Evolutionary conservation across 257 asterid genomes (phyloP).

Genomic region (Plantago major): DNA sequence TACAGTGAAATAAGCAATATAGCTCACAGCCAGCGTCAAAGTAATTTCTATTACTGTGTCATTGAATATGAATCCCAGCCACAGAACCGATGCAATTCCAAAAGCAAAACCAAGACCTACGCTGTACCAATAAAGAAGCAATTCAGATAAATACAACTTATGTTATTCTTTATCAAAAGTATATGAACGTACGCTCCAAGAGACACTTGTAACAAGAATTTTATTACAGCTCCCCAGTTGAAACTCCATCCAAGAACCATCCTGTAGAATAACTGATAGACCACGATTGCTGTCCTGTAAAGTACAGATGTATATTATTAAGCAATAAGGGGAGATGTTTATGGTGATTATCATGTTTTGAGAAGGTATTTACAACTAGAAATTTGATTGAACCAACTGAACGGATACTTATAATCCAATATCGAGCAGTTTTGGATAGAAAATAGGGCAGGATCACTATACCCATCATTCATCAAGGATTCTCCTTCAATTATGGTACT

Average conservation of each 20-base stretch:
- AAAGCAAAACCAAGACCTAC: conserved; percentile 84
- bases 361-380: conserved; percentile 10
- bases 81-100: conserved; percentile 78
- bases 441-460: conserved; percentile 9
- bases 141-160: conserved; percentile 24
- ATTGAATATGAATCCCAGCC: conserved; percentile 97
- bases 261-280: conserved; percentile 75
- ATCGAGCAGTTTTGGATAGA: conserved; percentile 1
- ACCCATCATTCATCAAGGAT: conserved; percentile 99
- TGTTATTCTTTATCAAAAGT: conserved; percentile 20
- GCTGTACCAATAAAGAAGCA: conserved; percentile 39
- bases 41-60: conserved; percentile 93
- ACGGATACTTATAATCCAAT: conserved; percentile 10
- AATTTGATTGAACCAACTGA: conserved; percentile 12
- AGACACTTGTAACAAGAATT: conserved; percentile 62
- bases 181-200: conserved; percentile 87
- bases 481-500: conserved; percentile 98
- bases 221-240: conserved; percentile 61
- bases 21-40: conserved; percentile 94
- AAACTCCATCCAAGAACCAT: conserved; percentile 87
- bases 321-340: conserved; percentile 6
- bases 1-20: conserved; percentile 88
- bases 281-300: conserved; percentile 92
- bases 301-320: conserved; percentile 19
- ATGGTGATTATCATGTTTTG: conserved; percentile 7